Base-by-base conservation (phyloP, 2,329 filamentous ascomycete genomes). In the Xylaria hypoxylon region DNA sequence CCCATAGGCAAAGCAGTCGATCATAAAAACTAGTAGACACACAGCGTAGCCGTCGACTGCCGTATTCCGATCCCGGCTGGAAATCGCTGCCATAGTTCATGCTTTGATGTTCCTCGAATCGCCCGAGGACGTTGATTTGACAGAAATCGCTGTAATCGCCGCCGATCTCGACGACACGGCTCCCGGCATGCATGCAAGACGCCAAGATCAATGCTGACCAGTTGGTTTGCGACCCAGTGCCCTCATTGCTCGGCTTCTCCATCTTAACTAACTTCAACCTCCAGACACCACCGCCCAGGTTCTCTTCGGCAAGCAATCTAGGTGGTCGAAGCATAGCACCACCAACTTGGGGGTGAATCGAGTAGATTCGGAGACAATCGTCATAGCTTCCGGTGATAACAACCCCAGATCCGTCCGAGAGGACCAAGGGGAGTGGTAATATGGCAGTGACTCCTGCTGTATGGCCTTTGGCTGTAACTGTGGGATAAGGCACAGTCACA, bases 61-160 rank as follows among this genome's bases (percentile, higher is more conserved):
- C 6, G 59, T 58, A 26, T 63, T 72, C 73, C 7, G 70, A 68
- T 4, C 71, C 74, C 1, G 84, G 84, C 70, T 86, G 84, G 65
- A 89, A 86, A 78, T 94, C 94, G 72, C 91, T 92, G 6, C 91
- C 94, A 77, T 98, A 98, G 74, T 97, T 97, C 93, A 97, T 97
- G 77, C 93, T 97, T 80, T 92, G 84, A 77, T 97, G 94, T 76
- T 95, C 92, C 72, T 93, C 91, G 74, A 97, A 97, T 59, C 85
- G 86, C 0, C 86, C 89, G 52, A 94, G 71, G 1, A 95, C 83
- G 48, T 85, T 81, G 64, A 96, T 89, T 1, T 74, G 75, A 86
- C 90, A 93, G 19, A 62, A 80, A 66, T 68, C 78, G 1, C 79
- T 73, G 1, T 77, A 75, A 31, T 71, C 66, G 28, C 80, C 76